phyloP scores from a whole-genome alignment of 2,329 filamentous ascomycete genomes.

The Metarhizium guizhouense region DNA sequence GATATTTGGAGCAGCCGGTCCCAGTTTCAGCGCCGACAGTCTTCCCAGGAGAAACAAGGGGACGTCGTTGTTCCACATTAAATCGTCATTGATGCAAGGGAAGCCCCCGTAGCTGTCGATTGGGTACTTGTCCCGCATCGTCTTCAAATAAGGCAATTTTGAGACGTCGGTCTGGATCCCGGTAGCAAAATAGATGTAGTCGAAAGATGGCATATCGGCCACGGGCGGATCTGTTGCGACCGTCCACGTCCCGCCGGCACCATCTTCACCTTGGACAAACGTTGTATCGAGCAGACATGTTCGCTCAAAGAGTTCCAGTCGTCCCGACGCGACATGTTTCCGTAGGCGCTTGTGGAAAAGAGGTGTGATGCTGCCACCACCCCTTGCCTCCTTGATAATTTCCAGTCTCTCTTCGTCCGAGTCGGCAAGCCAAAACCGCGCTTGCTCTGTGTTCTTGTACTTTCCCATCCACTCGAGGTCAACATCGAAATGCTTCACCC shows the following conservation, averaged over 20 bases:
- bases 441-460: conserved; percentile 69
- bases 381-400: conserved; percentile 56
- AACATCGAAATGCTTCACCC: conserved; percentile 70
- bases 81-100: conserved; percentile 65
- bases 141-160: conserved; percentile 51
- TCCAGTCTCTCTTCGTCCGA: conserved; percentile 58
- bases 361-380: conserved; percentile 70
- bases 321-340: conserved; percentile 42
- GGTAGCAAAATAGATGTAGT: conserved; percentile 71
- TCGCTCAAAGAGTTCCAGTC: conserved; percentile 45
- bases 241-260: conserved; percentile 20
- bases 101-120: conserved; percentile 56
- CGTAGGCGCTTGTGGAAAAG: conserved; percentile 59
- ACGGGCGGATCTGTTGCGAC: conserved; percentile 45
- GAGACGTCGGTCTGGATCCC: conserved; percentile 57
- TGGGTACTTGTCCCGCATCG: conserved; percentile 49
- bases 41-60: conserved; percentile 64
- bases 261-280: conserved; percentile 36
- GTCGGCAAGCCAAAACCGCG: conserved; percentile 69
- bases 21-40: conserved; percentile 58
- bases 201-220: conserved; percentile 41
- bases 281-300: conserved; percentile 44
- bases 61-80: conserved; percentile 66
- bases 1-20: conserved; percentile 64
- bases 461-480: conserved; percentile 74